phyloP scores from a whole-genome alignment of 345 rosid species.

The Bruguiera parviflora region DNA sequence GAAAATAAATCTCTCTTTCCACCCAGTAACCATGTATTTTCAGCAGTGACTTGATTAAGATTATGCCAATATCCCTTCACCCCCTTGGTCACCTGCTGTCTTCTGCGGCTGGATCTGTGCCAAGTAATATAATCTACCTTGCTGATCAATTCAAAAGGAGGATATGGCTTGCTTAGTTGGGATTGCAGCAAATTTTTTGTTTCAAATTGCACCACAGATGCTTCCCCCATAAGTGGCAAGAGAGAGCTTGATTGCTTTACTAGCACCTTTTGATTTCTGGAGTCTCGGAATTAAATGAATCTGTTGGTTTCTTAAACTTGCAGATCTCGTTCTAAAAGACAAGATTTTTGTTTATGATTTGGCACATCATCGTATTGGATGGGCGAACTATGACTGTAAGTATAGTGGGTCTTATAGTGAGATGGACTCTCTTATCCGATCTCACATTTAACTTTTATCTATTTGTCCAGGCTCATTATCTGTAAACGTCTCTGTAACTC shows the following conservation, averaged over 20 bases:
- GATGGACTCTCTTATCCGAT: background rate
- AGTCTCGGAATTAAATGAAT: background rate
- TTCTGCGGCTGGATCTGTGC: no score
- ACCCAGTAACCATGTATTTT: no score
- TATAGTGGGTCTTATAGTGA: slow-evolving; percentile 3
- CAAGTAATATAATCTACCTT: no score
- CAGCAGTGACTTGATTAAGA: no score
- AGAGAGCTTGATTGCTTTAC: background rate
- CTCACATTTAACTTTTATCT: background rate
- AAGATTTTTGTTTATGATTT: slow-evolving; percentile 83
- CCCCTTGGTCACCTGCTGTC: no score
- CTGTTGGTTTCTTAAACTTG: slow-evolving; percentile 16
- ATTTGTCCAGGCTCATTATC: slow-evolving; percentile 23
- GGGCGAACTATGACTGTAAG: slow-evolving; percentile 86
- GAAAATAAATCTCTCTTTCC: no score
- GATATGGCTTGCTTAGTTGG: background rate
- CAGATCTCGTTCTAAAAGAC: slow-evolving; percentile 89
- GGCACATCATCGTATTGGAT: slow-evolving; percentile 79
- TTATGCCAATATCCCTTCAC: no score
- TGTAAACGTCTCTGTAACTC: slow-evolving; percentile 33
- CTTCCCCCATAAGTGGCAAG: background rate
- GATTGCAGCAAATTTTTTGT: background rate
- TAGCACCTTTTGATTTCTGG: background rate
- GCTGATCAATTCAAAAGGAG: background rate
- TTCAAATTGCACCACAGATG: background rate